Conservation (phyloP, 1,139 yeast genomes). For the Spathaspora sp. region DNA sequence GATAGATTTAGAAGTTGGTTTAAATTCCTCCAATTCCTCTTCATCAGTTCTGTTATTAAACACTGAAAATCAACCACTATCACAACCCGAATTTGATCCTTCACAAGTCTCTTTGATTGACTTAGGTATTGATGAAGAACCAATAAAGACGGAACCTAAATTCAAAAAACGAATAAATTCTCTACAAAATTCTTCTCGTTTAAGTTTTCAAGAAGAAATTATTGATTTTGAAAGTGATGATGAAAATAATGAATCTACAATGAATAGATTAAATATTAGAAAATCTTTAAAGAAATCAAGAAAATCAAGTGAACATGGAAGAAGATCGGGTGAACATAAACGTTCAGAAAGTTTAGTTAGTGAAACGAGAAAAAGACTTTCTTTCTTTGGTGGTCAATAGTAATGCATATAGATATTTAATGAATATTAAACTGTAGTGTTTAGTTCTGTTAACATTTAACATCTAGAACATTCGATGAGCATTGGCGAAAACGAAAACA, state of each 20-base stretch:
- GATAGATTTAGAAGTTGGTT: constrained; percentile 42
- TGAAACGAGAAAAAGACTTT: constrained; percentile 30
- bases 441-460: too few species aligned
- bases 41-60: constrained; percentile 19
- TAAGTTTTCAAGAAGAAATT: constrained; percentile 44
- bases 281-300: constrained; percentile 38
- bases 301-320: constrained; percentile 25
- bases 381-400: constrained; percentile 27
- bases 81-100: constrained; percentile 10
- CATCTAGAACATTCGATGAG: constrained; percentile 1
- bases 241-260: constrained; percentile 38
- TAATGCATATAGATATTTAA: constrained; percentile 5
- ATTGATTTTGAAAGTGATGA: constrained; percentile 52
- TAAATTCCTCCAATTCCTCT: constrained; percentile 32
- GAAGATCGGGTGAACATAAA: constrained; percentile 28
- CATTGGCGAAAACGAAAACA: background rate
- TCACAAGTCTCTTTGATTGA: constrained; percentile 34
- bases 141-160: constrained; percentile 18
- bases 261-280: constrained; percentile 45
- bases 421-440: background rate
- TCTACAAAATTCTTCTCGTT: constrained; percentile 30
- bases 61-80: background rate
- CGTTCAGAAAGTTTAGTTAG: constrained; percentile 30
- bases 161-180: constrained; percentile 36
- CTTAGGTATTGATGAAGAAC: constrained; percentile 26